Base-by-base conservation (phyloP, 2,329 filamentous ascomycete genomes). In the Colletotrichum godetiae region DNA sequence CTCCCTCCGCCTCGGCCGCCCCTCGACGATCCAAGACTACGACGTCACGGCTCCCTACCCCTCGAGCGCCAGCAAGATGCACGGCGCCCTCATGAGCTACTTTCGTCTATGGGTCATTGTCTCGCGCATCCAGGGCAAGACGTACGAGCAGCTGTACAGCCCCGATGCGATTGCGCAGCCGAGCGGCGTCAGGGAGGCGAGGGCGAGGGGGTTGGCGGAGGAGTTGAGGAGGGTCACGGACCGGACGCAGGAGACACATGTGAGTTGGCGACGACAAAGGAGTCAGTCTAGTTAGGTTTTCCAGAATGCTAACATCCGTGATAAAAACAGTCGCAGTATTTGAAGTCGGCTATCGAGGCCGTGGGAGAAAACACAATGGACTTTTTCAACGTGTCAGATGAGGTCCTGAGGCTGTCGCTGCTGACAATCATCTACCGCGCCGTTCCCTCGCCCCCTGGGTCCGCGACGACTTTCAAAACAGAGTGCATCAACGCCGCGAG, bases 61-160 rank as follows among this genome's bases (percentile, higher is more conserved):
- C 75, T 79, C n/a, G 74, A 79, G 33, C 84, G 82, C 72, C 4
- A 75, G 76, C 12, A 79, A 86, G 12, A 76, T 79, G 6, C 77
- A 77, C 15, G 76, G 75, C 0, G 75, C 78, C 1, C 55, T 80
- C 12, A 72, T 76, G 5, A 79, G 80, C 27, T 82, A 84, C 10
- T 87, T 88, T 71, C 78, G 81, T 12, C 76, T 86, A 1, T 90
- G 88, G 87, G 84, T 89, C 35, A 78, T 82, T 58, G 83, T 88
- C 13, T 86, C 88, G n/a, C 84, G 83, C n/a, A 85, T 89, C 10
- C 87, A 90, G 66, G 88, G 88, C 3, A 84, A 86, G 5, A 86
- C 90, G 31, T 91, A 91, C 72, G 86, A 90, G 76, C 81, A 86
- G 4, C 79, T 91, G 2, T 91, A 91, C 76, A 84, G 82, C 33